Conservation (phyloP, 768 basidiomycete genomes). For the Xerocomus spinulosus region DNA sequence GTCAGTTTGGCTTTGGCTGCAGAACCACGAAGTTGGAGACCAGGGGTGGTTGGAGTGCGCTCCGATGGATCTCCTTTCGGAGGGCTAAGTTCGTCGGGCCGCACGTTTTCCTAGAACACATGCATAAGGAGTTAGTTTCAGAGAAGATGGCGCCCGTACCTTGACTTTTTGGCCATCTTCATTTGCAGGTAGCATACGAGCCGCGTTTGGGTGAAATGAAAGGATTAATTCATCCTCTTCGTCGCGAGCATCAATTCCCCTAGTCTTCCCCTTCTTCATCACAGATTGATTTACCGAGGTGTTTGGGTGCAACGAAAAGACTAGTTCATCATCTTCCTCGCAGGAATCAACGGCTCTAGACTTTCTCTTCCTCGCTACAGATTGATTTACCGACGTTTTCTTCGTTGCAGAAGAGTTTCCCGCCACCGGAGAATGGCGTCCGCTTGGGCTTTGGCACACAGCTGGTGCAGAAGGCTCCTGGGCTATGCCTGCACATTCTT, state of each 20-base stretch:
- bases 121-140: not conserved
- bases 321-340: constrained; percentile 24
- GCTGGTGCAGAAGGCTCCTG: constrained; percentile 2
- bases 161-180: constrained; percentile 11
- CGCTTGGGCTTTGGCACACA: constrained; percentile 2
- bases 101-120: constrained; percentile 13
- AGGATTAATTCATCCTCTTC: constrained; percentile 20
- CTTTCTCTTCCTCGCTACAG: constrained; percentile 26
- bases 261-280: constrained; percentile 30
- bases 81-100: constrained; percentile 1
- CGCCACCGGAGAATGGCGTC: not conserved
- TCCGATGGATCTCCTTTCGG: constrained; percentile 4
- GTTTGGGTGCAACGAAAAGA: constrained; percentile 8
- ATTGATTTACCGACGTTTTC: constrained; percentile 16
- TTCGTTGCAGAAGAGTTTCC: constrained; percentile 11
- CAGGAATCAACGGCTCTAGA: constrained; percentile 22
- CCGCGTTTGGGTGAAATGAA: not conserved
- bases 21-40: constrained; percentile 25
- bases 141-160: constrained; percentile 4
- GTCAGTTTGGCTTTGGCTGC: constrained; percentile 52
- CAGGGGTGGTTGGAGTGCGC: constrained; percentile 6
- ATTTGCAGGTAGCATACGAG: not conserved
- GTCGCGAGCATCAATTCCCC: constrained; percentile 20
- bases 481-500: not conserved
- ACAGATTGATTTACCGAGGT: constrained; percentile 7